A percentile compares a stretch with the other conserved stretches of the same genome.
phyloP scores from a whole-genome alignment of 2,329 filamentous ascomycete genomes.

The Scedosporium apiospermum region DNA sequence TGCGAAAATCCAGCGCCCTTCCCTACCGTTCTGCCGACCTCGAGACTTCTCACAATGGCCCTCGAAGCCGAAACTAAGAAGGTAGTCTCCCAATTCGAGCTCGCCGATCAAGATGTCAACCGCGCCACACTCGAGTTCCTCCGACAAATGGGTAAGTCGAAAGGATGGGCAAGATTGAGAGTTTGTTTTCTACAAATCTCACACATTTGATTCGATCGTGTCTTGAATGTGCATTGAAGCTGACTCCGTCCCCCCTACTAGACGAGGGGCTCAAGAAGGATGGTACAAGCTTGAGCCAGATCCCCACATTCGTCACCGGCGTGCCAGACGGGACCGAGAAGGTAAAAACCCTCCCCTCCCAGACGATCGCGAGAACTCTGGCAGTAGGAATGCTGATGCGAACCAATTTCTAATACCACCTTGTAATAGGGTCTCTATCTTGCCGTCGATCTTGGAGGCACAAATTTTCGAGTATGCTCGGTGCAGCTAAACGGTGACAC shows the following conservation, averaged over 20 bases:
- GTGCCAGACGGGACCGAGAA: constrained; percentile 98
- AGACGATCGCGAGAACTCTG: too few species aligned
- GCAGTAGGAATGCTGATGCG: too few species aligned
- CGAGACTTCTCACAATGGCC: constrained; percentile 49
- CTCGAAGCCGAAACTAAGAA: constrained; percentile 64
- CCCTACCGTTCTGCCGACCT: constrained; percentile 42
- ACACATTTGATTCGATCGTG: background rate
- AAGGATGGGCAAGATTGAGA: background rate
- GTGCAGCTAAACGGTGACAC: constrained; percentile 88
- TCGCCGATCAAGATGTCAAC: constrained; percentile 67
- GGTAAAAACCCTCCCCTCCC: constrained; percentile 35
- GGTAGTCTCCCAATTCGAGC: constrained; percentile 79
- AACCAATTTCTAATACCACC: constrained; percentile 1
- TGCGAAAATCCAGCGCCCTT: constrained; percentile 48
- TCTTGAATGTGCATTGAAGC: background rate
- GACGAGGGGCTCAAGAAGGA: constrained; percentile 74
- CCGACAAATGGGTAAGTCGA: constrained; percentile 60
- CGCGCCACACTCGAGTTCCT: constrained; percentile 79
- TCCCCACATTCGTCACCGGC: constrained; percentile 91
- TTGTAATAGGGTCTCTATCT: constrained; percentile 72
- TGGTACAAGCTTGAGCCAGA: constrained; percentile 80
- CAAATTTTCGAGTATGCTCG: constrained; percentile 96
- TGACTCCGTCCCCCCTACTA: constrained; percentile 21
- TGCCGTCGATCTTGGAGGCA: constrained; percentile 94
- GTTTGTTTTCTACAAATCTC: background rate